Evolutionary conservation across 139 green algal genomes (phyloP).

Genomic region (Picochlorum sp.): DNA sequence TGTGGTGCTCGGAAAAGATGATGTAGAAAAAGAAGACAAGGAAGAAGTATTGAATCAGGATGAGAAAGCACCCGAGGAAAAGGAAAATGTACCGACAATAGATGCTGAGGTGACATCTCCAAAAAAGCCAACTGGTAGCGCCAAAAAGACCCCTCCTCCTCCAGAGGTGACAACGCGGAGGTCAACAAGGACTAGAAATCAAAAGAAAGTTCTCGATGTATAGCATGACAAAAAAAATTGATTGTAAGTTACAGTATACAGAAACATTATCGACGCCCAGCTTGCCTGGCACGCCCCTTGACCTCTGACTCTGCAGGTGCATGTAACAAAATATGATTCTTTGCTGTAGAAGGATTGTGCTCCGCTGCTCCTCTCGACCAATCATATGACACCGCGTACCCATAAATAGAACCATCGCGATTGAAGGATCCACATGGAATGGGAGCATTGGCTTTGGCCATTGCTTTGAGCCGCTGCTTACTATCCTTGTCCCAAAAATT

Average conservation of each 20-base stretch:
- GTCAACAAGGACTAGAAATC: not conserved
- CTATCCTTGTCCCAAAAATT: conserved; percentile 99
- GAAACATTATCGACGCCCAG: conserved; percentile 4
- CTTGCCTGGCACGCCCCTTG: conserved; percentile 33
- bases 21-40: conserved; percentile 3
- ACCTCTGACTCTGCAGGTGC: conserved; percentile 71
- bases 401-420: conserved; percentile 80
- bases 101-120: conserved; percentile 1
- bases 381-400: conserved; percentile 86
- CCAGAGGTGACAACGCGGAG: not conserved
- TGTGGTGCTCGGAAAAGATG: not conserved
- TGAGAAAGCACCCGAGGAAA: not conserved
- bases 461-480: conserved; percentile 94
- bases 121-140: too few relatives aligned
- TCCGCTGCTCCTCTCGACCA: conserved; percentile 80
- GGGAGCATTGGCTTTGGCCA: conserved; percentile 59
- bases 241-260: not conserved
- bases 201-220: not conserved
- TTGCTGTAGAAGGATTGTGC: conserved; percentile 58
- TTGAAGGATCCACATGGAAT: conserved; percentile 86
- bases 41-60: not conserved
- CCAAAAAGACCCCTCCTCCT: too few relatives aligned
- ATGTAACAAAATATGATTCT: conserved; percentile 89
- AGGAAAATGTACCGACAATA: not conserved
- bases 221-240: not conserved